These are phyloP conservation scores for Mycothermus thermophilus DNA, from an alignment of 495 filamentous ascomycete species.

Conservation along the genomic window DNA sequence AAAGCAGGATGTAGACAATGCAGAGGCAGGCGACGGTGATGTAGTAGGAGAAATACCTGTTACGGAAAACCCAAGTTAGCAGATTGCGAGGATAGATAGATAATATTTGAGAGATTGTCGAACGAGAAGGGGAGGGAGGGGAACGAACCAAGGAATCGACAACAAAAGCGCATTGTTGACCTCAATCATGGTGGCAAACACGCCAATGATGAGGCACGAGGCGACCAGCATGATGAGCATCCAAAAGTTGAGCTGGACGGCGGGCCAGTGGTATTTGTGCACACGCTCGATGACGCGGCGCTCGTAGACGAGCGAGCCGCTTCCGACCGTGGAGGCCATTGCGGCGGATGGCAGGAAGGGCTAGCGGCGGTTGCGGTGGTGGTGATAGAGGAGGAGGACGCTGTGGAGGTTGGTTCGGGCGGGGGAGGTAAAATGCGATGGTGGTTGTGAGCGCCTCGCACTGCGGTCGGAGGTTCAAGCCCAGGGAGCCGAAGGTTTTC, in stretches of 20 bases:
- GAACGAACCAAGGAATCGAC: conserved; percentile 66
- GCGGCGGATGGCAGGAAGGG: conserved; percentile 8
- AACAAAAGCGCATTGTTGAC: conserved; percentile 60
- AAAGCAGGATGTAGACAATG: conserved; percentile 57
- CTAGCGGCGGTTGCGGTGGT: background rate
- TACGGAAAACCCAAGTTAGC: background rate
- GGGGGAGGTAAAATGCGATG: no score
- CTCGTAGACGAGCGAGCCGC: conserved; percentile 28
- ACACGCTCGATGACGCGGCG: conserved; percentile 32
- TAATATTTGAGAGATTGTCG: background rate
- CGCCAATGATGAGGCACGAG: conserved; percentile 64
- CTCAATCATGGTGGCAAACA: conserved; percentile 72
- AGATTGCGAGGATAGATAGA: background rate
- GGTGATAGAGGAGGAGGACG: background rate
- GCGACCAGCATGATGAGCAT: conserved; percentile 74
- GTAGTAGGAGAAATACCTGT: conserved; percentile 90
- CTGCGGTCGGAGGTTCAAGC: no score
- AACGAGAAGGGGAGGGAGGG: background rate
- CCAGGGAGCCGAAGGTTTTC: no score
- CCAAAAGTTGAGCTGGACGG: conserved; percentile 84
- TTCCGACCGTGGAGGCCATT: conserved; percentile 29
- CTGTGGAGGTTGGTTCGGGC: no score
- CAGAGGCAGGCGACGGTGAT: conserved; percentile 55
- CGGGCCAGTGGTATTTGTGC: conserved; percentile 85
- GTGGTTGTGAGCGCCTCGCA: background rate